Evolutionary conservation across 371 early-diverging fungal genomes (phyloP).

Genomic region (Thermomucor indicae-seudaticae): DNA sequence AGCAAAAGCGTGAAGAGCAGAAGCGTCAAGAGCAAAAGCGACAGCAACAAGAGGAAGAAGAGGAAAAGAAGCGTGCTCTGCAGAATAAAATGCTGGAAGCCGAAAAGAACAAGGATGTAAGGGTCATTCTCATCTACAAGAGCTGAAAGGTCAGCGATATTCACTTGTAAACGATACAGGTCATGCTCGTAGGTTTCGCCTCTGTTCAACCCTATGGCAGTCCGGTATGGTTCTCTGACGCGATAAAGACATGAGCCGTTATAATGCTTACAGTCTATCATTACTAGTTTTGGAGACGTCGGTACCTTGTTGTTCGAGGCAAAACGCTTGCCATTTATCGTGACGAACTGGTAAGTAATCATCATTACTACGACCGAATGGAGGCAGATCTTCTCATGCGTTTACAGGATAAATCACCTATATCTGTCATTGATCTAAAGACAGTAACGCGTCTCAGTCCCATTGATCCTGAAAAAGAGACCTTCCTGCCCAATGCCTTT

Average conservation of each 20-base stretch:
- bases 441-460: constrained; percentile 21
- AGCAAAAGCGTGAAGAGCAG: constrained; percentile 11
- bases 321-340: constrained; percentile 13
- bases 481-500: constrained; percentile 39
- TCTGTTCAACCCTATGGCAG: constrained; percentile 7
- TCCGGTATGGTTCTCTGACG: constrained; percentile 2
- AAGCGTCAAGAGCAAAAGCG: constrained; percentile 6
- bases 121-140: background rate
- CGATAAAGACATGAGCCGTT: constrained; percentile 6
- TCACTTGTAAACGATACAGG: background rate
- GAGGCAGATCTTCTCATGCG: too few relatives aligned
- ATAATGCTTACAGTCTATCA: constrained; percentile 4
- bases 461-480: constrained; percentile 34
- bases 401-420: constrained; percentile 31
- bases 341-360: constrained; percentile 20
- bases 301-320: constrained; percentile 15
- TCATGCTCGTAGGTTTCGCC: constrained; percentile 7
- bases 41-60: constrained; percentile 2
- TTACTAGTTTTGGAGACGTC: constrained; percentile 12
- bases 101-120: constrained; percentile 24
- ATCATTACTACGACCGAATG: too few relatives aligned
- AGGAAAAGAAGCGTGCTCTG: constrained; percentile 6
- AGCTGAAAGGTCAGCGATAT: background rate
- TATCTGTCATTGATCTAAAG: constrained; percentile 39
- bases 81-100: constrained; percentile 23